Percentiles rank a stretch among this genome's conserved stretches.
These are phyloP conservation scores for Beta corolliflora DNA, from an alignment of 179 eudicot genomes.

Conservation along the genomic window DNA sequence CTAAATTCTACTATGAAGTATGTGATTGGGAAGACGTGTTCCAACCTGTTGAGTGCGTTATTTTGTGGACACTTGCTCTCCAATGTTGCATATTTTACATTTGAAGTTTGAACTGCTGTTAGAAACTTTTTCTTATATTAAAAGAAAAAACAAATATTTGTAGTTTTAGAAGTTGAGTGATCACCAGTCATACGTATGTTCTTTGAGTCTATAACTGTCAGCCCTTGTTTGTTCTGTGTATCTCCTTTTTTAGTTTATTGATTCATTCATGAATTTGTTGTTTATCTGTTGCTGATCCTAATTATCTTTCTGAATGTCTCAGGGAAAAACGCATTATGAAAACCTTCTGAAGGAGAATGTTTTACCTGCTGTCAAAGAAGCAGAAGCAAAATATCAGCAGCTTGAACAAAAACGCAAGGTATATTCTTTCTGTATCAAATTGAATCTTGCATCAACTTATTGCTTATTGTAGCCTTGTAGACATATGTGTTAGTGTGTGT, in stretches of 20 bases:
- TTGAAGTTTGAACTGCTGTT: background rate
- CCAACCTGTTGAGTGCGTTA: background rate
- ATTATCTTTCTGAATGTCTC: conserved; percentile 27
- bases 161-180: background rate
- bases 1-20: background rate
- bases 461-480: conserved; percentile 14
- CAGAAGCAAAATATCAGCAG: conserved; percentile 54
- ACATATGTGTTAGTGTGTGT: background rate
- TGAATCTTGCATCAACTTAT: conserved; percentile 6
- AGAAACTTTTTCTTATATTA: background rate
- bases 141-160: background rate
- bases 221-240: background rate
- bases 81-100: background rate
- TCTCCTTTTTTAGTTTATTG: background rate
- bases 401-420: conserved; percentile 70
- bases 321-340: conserved; percentile 79
- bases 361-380: conserved; percentile 54
- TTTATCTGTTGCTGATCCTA: conserved; percentile 5
- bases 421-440: conserved; percentile 14
- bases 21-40: background rate
- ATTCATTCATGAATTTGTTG: background rate
- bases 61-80: background rate
- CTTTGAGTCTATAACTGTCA: background rate
- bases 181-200: background rate
- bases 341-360: conserved; percentile 44